A percentile compares a stretch with the other conserved stretches of the same genome.
phyloP scores from a whole-genome alignment of 148 eudicot genomes.

The Amaranthus palmeri region DNA sequence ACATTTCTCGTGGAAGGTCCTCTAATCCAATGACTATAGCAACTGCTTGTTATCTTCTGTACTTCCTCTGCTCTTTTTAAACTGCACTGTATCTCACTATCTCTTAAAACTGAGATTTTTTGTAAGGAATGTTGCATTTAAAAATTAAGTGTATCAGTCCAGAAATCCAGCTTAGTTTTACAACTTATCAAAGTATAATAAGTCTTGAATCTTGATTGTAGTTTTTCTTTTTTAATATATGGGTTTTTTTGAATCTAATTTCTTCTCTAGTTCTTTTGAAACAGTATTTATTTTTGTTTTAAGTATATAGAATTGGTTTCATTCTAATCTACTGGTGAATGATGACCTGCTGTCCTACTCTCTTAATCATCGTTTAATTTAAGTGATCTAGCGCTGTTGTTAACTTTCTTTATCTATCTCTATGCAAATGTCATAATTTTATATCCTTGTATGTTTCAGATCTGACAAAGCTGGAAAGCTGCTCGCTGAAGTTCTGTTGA shows the following conservation, averaged over 20 bases:
- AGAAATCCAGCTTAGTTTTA: neutral
- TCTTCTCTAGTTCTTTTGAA: neutral
- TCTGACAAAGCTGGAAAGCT: slow-evolving; percentile 97
- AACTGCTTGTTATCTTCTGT: neutral
- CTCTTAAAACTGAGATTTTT: too few species aligned
- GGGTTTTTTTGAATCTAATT: neutral
- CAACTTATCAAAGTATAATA: neutral
- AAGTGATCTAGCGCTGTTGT: slow-evolving; percentile 2
- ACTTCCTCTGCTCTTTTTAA: too few species aligned
- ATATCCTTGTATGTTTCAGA: slow-evolving; percentile 31
- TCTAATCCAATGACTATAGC: neutral
- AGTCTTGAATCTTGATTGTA: neutral
- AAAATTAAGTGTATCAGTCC: neutral
- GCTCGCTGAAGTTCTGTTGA: slow-evolving; percentile 82
- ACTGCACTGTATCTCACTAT: too few species aligned
- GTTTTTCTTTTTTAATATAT: neutral
- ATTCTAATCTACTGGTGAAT: neutral
- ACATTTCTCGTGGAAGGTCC: neutral
- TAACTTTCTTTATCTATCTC: neutral
- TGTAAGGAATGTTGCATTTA: too few species aligned
- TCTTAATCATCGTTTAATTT: neutral
- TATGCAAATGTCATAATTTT: neutral
- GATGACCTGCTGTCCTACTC: neutral
- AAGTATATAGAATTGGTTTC: neutral
- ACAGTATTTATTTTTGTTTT: neutral